These are phyloP conservation scores for Pulchroboletus neoregius DNA, from an alignment of 1,284 basidiomycete genomes.

Conservation along the genomic window DNA sequence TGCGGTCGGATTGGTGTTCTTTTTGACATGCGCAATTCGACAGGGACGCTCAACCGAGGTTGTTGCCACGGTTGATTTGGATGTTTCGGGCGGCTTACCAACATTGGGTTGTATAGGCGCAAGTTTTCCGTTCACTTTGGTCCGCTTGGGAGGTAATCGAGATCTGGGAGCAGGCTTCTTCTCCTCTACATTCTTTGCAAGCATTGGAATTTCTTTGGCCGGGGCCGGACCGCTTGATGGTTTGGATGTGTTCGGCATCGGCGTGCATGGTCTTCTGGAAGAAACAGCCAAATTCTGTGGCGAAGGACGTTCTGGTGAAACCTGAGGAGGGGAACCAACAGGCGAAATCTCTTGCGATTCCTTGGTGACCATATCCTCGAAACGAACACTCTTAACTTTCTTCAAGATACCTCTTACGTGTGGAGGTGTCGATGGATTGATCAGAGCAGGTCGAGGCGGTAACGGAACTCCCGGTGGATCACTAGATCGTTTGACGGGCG, in stretches of 20 bases:
- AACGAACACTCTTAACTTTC: constrained; percentile 33
- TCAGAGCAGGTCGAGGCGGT: constrained; percentile 31
- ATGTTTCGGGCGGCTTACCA: constrained; percentile 1
- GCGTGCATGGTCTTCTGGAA: constrained; percentile 14
- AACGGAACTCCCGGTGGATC: constrained; percentile 28
- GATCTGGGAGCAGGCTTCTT: constrained; percentile 12
- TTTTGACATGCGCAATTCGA: constrained; percentile 15
- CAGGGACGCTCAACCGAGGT: constrained; percentile 15
- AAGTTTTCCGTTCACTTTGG: constrained; percentile 13
- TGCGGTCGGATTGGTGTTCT: constrained; percentile 9
- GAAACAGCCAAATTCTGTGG: constrained; percentile 14
- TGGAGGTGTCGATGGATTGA: constrained; percentile 27
- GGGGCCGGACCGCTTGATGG: background rate
- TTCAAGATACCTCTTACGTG: constrained; percentile 33
- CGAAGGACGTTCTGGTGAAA: constrained; percentile 11
- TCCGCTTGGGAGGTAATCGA: constrained; percentile 17
- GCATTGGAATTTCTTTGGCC: constrained; percentile 2
- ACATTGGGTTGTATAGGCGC: background rate
- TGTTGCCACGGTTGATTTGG: constrained; percentile 3
- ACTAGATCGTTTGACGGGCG: background rate
- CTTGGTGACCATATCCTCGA: constrained; percentile 23
- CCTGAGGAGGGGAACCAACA: background rate
- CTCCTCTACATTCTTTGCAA: constrained; percentile 1
- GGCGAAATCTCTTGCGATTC: constrained; percentile 1
- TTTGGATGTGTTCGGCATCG: constrained; percentile 6